Percentiles rank a stretch among this genome's conserved stretches.
These are phyloP conservation scores for Tricholoma hemisulphureum DNA, from an alignment of 768 basidiomycete genomes.

Conservation along the genomic window DNA sequence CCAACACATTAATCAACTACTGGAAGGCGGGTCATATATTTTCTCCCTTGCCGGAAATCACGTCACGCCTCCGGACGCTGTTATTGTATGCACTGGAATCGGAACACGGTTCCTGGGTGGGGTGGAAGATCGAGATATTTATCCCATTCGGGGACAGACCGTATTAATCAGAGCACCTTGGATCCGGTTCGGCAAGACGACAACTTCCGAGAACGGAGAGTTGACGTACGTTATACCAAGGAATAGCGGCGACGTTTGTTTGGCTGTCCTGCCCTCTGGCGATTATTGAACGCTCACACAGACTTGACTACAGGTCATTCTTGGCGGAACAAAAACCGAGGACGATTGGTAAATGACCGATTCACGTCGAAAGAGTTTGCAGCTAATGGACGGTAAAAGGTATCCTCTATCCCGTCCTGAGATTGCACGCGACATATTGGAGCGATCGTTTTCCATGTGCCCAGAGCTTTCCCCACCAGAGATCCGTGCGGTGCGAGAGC, in stretches of 20 bases:
- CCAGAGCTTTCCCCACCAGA: conserved; percentile 60
- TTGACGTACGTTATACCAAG: conserved; percentile 69
- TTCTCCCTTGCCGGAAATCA: conserved; percentile 23
- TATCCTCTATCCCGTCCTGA: conserved; percentile 63
- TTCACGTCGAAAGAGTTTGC: neutral
- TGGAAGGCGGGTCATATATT: conserved; percentile 55
- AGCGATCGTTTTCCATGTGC: conserved; percentile 48
- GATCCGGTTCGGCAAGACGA: conserved; percentile 55
- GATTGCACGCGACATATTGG: conserved; percentile 58
- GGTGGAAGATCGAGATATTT: conserved; percentile 71
- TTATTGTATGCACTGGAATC: conserved; percentile 72
- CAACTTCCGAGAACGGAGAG: conserved; percentile 38
- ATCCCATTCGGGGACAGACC: conserved; percentile 83
- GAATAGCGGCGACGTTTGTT: conserved; percentile 49
- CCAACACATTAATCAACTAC: conserved; percentile 67
- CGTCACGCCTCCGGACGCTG: conserved; percentile 43
- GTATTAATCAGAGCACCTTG: conserved; percentile 71
- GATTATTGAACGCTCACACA: neutral
- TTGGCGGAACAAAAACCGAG: conserved; percentile 57
- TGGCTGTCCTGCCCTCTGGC: neutral
- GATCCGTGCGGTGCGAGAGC: conserved; percentile 42
- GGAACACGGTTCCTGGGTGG: conserved; percentile 76
- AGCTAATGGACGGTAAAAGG: conserved; percentile 34
- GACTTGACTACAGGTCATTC: conserved; percentile 38
- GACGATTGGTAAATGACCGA: conserved; percentile 57